These are phyloP conservation scores for Mitragyna speciosa DNA, from an alignment of 257 asterid species.

Conservation along the genomic window DNA sequence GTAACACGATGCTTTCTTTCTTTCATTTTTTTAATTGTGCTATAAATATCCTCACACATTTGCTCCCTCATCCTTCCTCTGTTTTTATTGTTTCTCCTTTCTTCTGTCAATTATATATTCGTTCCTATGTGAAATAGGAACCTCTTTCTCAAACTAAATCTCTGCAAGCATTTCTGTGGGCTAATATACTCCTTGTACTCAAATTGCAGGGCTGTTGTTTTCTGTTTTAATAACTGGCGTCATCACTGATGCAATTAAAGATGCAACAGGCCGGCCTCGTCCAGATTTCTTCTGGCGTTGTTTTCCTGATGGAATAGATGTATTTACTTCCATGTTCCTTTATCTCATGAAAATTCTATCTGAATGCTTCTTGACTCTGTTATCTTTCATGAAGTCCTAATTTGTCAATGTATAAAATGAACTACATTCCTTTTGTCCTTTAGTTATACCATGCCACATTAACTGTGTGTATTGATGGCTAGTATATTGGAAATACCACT, in stretches of 20 bases:
- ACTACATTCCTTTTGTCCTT: not conserved
- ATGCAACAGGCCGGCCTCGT: conserved; percentile 87
- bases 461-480: too few species aligned
- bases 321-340: conserved; percentile 18
- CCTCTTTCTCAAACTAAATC: not conserved
- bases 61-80: not conserved
- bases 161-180: not conserved
- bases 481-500: not conserved
- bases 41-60: not conserved
- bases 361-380: not conserved
- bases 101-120: not conserved
- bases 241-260: conserved; percentile 74
- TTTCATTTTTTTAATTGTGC: conserved; percentile 1
- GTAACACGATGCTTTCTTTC: not conserved
- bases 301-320: conserved; percentile 80
- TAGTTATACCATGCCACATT: too few species aligned
- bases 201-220: conserved; percentile 63
- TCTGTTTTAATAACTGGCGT: conserved; percentile 74
- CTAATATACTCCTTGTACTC: conserved; percentile 13
- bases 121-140: not conserved
- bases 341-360: not conserved
- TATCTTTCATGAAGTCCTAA: not conserved
- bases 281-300: conserved; percentile 93
- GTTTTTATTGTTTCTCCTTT: not conserved
- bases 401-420: not conserved